Evolutionary conservation across 495 filamentous ascomycete genomes (phyloP).

Genomic region (Penicillium cataractarum): DNA sequence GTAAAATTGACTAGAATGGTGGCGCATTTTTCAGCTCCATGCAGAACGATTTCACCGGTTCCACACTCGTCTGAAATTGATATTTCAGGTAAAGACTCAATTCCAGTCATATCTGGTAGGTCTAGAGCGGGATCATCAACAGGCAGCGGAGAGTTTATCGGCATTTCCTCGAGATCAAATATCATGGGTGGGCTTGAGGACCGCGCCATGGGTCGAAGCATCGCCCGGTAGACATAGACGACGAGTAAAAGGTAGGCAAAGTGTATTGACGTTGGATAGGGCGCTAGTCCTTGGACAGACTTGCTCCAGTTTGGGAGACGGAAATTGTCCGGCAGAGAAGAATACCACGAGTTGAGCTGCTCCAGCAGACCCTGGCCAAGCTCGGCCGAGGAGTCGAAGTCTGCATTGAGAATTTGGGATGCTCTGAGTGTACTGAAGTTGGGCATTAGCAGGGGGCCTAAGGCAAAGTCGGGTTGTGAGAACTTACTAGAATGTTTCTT

Average conservation of each 20-base stretch:
- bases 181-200: slow-evolving; percentile 37
- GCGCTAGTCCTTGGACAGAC: slow-evolving; percentile 32
- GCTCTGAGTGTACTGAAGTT: slow-evolving; percentile 34
- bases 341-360: slow-evolving; percentile 39
- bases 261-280: slow-evolving; percentile 37
- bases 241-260: slow-evolving; percentile 42
- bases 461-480: not conserved
- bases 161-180: slow-evolving; percentile 37
- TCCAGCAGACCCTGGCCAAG: slow-evolving; percentile 31
- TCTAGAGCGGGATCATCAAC: slow-evolving; percentile 30
- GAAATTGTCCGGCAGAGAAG: slow-evolving; percentile 32
- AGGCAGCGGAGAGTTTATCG: slow-evolving; percentile 23
- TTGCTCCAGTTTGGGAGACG: slow-evolving; percentile 40
- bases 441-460: not conserved
- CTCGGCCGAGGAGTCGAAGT: slow-evolving; percentile 32
- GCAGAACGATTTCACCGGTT: slow-evolving; percentile 34
- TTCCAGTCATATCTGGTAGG: slow-evolving; percentile 25
- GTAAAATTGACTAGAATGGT: slow-evolving; percentile 39
- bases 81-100: slow-evolving; percentile 32
- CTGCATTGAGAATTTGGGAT: slow-evolving; percentile 35
- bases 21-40: slow-evolving; percentile 41
- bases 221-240: slow-evolving; percentile 41
- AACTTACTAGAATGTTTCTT: slow-evolving; percentile 40
- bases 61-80: slow-evolving; percentile 22
- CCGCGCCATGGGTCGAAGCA: slow-evolving; percentile 39